A percentile compares a stretch with the other conserved stretches of the same genome.
Conservation (phyloP, 768 basidiomycete genomes). For the Lactifluus hygrophoroides region DNA sequence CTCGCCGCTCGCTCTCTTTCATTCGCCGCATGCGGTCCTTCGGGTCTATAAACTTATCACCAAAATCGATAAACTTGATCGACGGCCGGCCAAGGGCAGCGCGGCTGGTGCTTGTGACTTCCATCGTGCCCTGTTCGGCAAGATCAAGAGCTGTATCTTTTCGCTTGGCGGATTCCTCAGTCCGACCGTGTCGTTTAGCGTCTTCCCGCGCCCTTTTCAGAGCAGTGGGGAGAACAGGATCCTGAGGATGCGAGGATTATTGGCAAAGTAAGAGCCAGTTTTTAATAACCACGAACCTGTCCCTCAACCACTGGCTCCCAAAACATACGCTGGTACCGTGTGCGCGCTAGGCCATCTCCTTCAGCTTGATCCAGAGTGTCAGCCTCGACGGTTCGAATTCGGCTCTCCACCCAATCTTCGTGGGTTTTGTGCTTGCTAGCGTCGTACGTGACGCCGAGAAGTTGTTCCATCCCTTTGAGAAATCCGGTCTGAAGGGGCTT, state of each 20-base stretch:
- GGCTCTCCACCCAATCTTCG: slow-evolving; percentile 20
- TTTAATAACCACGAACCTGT: slow-evolving; percentile 36
- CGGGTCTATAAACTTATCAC: slow-evolving; percentile 56
- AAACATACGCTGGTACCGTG: slow-evolving; percentile 62
- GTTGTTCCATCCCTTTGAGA: slow-evolving; percentile 67
- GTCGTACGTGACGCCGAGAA: slow-evolving; percentile 48
- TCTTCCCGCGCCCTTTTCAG: slow-evolving; percentile 41
- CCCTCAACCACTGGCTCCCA: slow-evolving; percentile 76
- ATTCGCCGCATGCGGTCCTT: slow-evolving; percentile 44
- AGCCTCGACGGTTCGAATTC: slow-evolving; percentile 49
- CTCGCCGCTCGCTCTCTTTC: slow-evolving; percentile 41
- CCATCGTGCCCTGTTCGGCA: slow-evolving; percentile 4
- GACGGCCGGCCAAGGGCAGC: slow-evolving; percentile 39
- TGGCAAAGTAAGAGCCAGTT: not conserved
- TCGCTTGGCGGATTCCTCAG: slow-evolving; percentile 31
- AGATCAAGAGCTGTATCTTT: slow-evolving; percentile 32
- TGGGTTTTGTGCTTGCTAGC: slow-evolving; percentile 7
- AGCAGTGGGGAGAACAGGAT: slow-evolving; percentile 50
- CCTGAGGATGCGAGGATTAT: slow-evolving; percentile 33
- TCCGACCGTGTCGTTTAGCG: slow-evolving; percentile 30
- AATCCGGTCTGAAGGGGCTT: slow-evolving; percentile 74
- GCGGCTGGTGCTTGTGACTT: slow-evolving; percentile 1
- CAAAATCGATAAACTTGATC: slow-evolving; percentile 67
- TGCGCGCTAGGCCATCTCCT: slow-evolving; percentile 45
- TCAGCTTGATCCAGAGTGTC: slow-evolving; percentile 54